Base-by-base conservation (phyloP, 208 protist genomes). In the Strigomonas culicis region DNA sequence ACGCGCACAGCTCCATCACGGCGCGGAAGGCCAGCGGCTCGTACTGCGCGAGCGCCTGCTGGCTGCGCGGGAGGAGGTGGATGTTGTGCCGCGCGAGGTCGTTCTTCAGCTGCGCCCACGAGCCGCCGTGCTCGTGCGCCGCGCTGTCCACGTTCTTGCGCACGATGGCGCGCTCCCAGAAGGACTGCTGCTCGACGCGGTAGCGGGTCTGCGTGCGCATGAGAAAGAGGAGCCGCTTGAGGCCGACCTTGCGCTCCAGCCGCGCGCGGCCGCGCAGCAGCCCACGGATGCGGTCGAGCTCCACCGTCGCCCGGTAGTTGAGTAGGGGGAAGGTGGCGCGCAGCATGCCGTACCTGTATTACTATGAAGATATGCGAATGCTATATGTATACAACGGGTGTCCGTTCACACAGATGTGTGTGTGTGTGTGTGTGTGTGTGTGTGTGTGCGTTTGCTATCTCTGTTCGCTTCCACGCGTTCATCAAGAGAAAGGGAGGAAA, bases 171-270 rank as follows among this genome's bases (percentile, higher is more conserved):
- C 86, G 82, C 56, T 88, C 74, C 84, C 86, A 95, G 75, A 82
- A 80, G 6, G 82, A 68, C 65, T 88, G 77, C 70, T 89, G 77
- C 72, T 95, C 89, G 8, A 95, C 86, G 46, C 89, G 89, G 66
- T 95, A 95, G 24, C 84, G 83, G 2, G 89, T 95, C 44, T 93
- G 86, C 10, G 89, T 93, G 61, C 89, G 89, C 86, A 95, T 87
- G 27, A 95, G 69, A 49, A 95, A 95, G 60, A 87, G 86, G 11
- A 92, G 72, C 10, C 84, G 85, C 69, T 91, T 92, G 46, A 95
- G 58, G 8, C 89, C 89, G 13, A 95, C 69, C 47, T 95, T 95
- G 25, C 85, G 74, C 66, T 95, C 86, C 11, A 95, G 79, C 1
- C 86, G 78, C 8, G 86, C 89, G 7, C 89, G 79, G 21, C 89